Percentiles rank a stretch among this genome's conserved stretches.
phyloP scores from a whole-genome alignment of 345 rosid genomes.

The Salix suchowensis region DNA sequence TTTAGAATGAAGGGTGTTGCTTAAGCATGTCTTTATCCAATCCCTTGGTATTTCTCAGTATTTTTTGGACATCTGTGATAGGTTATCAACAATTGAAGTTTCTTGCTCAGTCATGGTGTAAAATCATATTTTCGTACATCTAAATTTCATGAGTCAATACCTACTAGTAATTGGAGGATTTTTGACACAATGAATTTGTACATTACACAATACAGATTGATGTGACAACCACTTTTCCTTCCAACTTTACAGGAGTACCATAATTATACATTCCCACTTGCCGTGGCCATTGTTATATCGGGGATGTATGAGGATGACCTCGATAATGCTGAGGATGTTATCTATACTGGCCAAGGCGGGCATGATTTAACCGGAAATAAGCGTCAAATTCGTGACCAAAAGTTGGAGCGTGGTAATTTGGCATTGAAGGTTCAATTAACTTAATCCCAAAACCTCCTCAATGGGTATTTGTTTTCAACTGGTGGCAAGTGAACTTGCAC shows the following conservation, averaged over 20 bases:
- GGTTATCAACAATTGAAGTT: background rate
- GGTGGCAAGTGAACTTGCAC: background rate
- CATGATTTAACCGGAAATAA: conserved; percentile 74
- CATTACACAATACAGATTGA: background rate
- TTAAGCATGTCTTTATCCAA: background rate
- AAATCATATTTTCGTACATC: background rate
- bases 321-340: conserved; percentile 84
- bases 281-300: conserved; percentile 69
- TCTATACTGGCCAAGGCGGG: conserved; percentile 96
- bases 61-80: background rate
- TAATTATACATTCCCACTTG: conserved; percentile 57
- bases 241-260: conserved; percentile 41
- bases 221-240: background rate
- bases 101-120: background rate
- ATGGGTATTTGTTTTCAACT: background rate
- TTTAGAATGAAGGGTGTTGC: background rate
- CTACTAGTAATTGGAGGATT: background rate
- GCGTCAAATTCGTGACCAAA: conserved; percentile 76
- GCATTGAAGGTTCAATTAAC: conserved; percentile 71
- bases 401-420: conserved; percentile 70
- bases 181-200: background rate
- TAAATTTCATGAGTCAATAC: background rate
- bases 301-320: conserved; percentile 96
- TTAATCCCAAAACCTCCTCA: background rate
- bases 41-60: background rate